These are phyloP conservation scores for Myrica gale DNA, from an alignment of 306 rosid genomes.

Conservation along the genomic window DNA sequence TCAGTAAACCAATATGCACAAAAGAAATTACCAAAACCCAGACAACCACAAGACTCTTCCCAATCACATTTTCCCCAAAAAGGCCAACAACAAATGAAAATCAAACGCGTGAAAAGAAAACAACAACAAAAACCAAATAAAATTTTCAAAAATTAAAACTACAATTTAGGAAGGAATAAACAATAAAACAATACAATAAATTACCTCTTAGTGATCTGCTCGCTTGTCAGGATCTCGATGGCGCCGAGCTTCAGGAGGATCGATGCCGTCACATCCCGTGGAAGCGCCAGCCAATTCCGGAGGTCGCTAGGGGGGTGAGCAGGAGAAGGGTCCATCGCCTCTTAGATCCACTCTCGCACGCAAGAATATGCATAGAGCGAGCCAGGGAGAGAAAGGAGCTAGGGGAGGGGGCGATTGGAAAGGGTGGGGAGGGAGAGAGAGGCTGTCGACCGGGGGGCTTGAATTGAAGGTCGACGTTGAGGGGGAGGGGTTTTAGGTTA, in stretches of 20 bases:
- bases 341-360: constrained; percentile 50
- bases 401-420: constrained; percentile 10
- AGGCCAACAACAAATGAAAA: constrained; percentile 54
- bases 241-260: constrained; percentile 48
- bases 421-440: too few relatives aligned
- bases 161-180: not conserved
- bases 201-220: constrained; percentile 49
- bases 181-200: constrained; percentile 25
- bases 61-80: too few relatives aligned
- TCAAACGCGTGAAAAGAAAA: too few relatives aligned
- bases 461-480: too few relatives aligned
- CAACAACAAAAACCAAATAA: not conserved
- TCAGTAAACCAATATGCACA: too few relatives aligned
- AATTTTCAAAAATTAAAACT: too few relatives aligned
- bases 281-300: constrained; percentile 57
- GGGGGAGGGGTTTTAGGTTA: too few relatives aligned
- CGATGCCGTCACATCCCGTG: constrained; percentile 40
- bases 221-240: constrained; percentile 36
- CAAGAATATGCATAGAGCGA: not conserved
- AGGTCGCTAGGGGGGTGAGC: not conserved
- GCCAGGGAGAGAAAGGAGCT: too few relatives aligned
- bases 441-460: too few relatives aligned
- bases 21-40: too few relatives aligned
- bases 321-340: constrained; percentile 15
- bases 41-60: too few relatives aligned